These are phyloP conservation scores for Apophysomyces ossiformis DNA, from an alignment of 371 early-diverging fungal genomes.

Conservation along the genomic window DNA sequence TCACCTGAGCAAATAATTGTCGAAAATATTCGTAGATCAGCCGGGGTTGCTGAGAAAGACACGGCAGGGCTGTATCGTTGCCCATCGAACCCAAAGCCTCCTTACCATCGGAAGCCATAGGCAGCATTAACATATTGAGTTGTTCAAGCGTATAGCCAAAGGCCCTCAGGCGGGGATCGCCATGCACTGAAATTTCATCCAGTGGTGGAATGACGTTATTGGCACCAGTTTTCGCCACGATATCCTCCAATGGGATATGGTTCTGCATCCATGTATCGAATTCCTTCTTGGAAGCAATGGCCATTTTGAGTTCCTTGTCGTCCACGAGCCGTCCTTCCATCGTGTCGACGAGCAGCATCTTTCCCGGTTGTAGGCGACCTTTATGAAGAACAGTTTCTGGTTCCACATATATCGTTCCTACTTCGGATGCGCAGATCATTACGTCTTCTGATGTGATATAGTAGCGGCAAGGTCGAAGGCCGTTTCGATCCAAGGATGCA, in stretches of 20 bases:
- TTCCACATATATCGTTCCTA: constrained; percentile 83
- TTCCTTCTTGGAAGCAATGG: constrained; percentile 66
- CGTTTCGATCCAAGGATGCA: constrained; percentile 93
- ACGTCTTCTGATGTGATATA: constrained; percentile 88
- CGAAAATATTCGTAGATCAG: constrained; percentile 93
- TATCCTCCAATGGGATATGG: constrained; percentile 67
- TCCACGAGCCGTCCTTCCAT: constrained; percentile 84
- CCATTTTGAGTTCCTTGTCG: constrained; percentile 83
- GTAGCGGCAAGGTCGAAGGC: constrained; percentile 93
- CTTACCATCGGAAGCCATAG: constrained; percentile 87
- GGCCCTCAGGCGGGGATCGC: constrained; percentile 82
- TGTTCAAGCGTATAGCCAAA: constrained; percentile 95
- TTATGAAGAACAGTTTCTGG: constrained; percentile 79
- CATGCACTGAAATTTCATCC: constrained; percentile 47
- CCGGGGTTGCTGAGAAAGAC: constrained; percentile 84
- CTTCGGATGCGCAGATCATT: constrained; percentile 96
- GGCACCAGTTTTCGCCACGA: constrained; percentile 29
- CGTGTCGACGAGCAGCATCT: constrained; percentile 95
- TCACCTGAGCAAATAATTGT: constrained; percentile 95
- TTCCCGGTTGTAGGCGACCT: constrained; percentile 93
- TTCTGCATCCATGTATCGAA: constrained; percentile 82
- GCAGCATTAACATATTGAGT: constrained; percentile 80
- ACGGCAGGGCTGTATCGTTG: constrained; percentile 91
- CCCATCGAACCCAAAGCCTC: constrained; percentile 98
- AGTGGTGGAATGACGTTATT: constrained; percentile 35